Conservation (phyloP, 2,329 filamentous ascomycete species). For the Alternaria alternata region DNA sequence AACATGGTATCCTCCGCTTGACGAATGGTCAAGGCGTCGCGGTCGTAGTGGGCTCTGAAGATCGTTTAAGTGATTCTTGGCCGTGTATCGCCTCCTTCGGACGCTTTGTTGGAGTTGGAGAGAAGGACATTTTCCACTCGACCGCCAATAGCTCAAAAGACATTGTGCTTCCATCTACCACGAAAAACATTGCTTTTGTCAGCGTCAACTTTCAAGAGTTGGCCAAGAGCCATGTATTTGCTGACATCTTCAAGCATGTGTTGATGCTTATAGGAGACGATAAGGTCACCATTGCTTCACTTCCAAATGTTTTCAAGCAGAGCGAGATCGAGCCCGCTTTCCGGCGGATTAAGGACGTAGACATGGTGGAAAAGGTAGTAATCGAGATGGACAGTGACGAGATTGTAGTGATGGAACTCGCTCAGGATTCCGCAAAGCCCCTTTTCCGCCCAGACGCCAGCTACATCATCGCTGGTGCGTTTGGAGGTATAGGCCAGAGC, state of each 20-base stretch:
- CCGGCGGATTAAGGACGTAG: constrained; percentile 20
- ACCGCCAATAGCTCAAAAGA: constrained; percentile 10
- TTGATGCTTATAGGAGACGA: neutral
- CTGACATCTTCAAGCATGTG: constrained; percentile 4
- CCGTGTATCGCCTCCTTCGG: constrained; percentile 42
- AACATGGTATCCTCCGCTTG: constrained; percentile 12
- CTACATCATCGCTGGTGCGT: constrained; percentile 36
- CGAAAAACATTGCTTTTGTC: constrained; percentile 9
- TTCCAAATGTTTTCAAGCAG: constrained; percentile 18
- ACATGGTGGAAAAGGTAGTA: constrained; percentile 13
- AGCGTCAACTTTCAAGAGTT: constrained; percentile 15
- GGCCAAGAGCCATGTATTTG: neutral
- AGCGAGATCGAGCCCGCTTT: constrained; percentile 25
- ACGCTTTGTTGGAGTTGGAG: constrained; percentile 35
- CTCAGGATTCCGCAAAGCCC: neutral
- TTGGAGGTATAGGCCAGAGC: constrained; percentile 35
- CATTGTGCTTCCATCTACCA: neutral
- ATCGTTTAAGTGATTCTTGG: constrained; percentile 28
- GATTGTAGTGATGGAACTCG: constrained; percentile 13
- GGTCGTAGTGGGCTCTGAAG: constrained; percentile 44
- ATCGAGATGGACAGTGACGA: constrained; percentile 17
- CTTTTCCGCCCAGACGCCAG: constrained; percentile 22
- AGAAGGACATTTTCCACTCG: constrained; percentile 10
- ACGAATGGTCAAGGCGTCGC: constrained; percentile 43
- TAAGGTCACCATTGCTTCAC: neutral